These are phyloP conservation scores for Fusarium praegraminearum DNA, from an alignment of 2,329 filamentous ascomycete species.

Conservation along the genomic window DNA sequence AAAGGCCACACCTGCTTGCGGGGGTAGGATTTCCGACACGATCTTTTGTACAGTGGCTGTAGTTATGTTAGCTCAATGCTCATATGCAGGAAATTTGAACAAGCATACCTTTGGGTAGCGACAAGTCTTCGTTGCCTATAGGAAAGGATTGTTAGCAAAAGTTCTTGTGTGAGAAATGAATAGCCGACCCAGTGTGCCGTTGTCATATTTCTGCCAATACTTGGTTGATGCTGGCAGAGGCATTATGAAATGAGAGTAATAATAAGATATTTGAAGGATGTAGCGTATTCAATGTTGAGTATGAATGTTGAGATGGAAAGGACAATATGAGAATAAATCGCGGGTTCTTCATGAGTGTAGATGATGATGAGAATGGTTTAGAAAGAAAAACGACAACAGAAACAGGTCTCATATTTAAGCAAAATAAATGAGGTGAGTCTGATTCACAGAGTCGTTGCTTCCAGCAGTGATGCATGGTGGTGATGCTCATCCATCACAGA, in stretches of 20 bases:
- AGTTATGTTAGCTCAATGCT: constrained; percentile 44
- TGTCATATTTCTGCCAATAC: constrained; percentile 48
- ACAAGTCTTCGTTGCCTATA: constrained; percentile 72
- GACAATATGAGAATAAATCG: constrained; percentile 5
- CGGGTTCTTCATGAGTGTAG: constrained; percentile 2
- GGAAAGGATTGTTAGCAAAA: constrained; percentile 50
- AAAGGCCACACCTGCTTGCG: constrained; percentile 81
- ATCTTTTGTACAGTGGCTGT: constrained; percentile 82
- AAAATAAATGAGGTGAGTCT: background rate
- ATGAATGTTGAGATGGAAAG: constrained; percentile 25
- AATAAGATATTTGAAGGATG: background rate
- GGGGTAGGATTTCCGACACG: constrained; percentile 89
- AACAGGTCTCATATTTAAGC: constrained; percentile 10
- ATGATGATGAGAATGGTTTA: constrained; percentile 9
- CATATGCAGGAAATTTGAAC: background rate
- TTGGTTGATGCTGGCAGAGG: constrained; percentile 41
- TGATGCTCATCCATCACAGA: constrained; percentile 16
- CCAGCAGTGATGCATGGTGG: constrained; percentile 32
- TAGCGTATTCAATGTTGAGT: constrained; percentile 3
- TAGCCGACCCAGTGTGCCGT: constrained; percentile 36
- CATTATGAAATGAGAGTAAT: constrained; percentile 26
- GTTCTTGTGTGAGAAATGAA: background rate
- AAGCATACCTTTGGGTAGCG: constrained; percentile 71
- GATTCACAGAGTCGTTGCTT: background rate
- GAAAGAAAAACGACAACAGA: background rate